These are phyloP conservation scores for Clarireedia homoeocarpa DNA, from an alignment of 2,329 filamentous ascomycete genomes.

Conservation along the genomic window DNA sequence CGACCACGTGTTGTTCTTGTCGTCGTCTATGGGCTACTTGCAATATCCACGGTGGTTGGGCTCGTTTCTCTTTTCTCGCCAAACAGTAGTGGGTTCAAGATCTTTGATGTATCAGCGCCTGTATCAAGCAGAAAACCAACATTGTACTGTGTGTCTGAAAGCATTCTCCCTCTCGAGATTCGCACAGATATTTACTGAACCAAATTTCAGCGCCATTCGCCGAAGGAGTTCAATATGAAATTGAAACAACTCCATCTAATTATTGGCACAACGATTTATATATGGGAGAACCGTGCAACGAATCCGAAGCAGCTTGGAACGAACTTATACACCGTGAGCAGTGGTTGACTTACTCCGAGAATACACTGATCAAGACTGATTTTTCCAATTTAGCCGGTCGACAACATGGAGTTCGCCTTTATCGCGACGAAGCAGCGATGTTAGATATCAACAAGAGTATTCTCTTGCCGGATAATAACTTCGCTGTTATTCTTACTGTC, in stretches of 20 bases:
- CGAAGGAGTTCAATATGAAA: constrained; percentile 1
- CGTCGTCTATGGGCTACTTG: too few relatives aligned
- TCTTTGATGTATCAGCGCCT: too few relatives aligned
- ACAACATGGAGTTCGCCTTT: background rate
- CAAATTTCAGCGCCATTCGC: background rate
- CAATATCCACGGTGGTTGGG: too few relatives aligned
- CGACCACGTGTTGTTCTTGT: too few relatives aligned
- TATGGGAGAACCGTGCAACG: constrained; percentile 7
- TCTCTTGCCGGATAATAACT: background rate
- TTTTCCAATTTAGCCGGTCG: background rate
- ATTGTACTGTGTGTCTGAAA: too few relatives aligned
- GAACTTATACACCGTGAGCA: constrained; percentile 3
- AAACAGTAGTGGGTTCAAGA: too few relatives aligned
- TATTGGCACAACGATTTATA: background rate
- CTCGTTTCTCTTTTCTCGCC: too few relatives aligned
- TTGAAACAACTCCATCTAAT: background rate
- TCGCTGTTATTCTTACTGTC: constrained; percentile 4
- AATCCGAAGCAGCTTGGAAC: constrained; percentile 6
- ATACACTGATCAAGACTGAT: background rate
- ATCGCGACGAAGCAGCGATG: background rate
- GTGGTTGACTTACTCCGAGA: too few relatives aligned
- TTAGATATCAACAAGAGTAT: constrained; percentile 6
- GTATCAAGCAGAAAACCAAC: too few relatives aligned
- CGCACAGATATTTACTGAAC: too few relatives aligned
- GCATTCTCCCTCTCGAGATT: too few relatives aligned